These are phyloP conservation scores for Penicillium sp. DNA, from an alignment of 2,329 filamentous ascomycete species.

Conservation along the genomic window DNA sequence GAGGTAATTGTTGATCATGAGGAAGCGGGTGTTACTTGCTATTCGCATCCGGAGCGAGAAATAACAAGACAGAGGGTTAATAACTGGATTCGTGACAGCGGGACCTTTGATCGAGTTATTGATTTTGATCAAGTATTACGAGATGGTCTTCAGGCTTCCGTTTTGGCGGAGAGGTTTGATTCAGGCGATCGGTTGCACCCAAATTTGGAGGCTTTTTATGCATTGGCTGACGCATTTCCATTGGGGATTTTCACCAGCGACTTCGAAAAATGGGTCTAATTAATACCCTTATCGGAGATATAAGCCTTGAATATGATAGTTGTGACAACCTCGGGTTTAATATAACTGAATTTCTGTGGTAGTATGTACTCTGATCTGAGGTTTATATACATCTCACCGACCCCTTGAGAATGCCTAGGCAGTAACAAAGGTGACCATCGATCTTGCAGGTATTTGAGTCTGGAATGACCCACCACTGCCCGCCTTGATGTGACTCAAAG, in stretches of 20 bases:
- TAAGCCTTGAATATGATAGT: too few relatives aligned
- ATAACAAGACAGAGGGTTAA: slow-evolving; percentile 59
- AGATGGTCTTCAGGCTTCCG: slow-evolving; percentile 50
- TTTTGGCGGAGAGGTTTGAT: slow-evolving; percentile 54
- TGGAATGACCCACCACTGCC: neutral
- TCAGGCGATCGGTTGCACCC: slow-evolving; percentile 67
- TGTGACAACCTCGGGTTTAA: neutral
- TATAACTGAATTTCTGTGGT: neutral
- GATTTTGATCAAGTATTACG: slow-evolving; percentile 62
- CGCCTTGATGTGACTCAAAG: neutral
- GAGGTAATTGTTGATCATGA: slow-evolving; percentile 42
- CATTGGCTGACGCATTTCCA: slow-evolving; percentile 60
- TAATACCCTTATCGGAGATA: too few relatives aligned
- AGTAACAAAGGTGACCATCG: neutral
- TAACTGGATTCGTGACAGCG: slow-evolving; percentile 58
- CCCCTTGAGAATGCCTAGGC: neutral
- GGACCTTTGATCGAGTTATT: slow-evolving; percentile 59
- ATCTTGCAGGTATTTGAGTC: neutral
- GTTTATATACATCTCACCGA: neutral
- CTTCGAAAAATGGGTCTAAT: neutral
- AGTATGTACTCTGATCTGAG: neutral
- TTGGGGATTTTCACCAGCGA: slow-evolving; percentile 50
- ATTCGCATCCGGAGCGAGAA: slow-evolving; percentile 57
- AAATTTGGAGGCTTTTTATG: slow-evolving; percentile 59
- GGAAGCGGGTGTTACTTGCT: slow-evolving; percentile 27